Evolutionary conservation across 805 yeast genomes (phyloP), one percentile per base, ranked within the genome.

Genomic region (Pichia insulana): DNA sequence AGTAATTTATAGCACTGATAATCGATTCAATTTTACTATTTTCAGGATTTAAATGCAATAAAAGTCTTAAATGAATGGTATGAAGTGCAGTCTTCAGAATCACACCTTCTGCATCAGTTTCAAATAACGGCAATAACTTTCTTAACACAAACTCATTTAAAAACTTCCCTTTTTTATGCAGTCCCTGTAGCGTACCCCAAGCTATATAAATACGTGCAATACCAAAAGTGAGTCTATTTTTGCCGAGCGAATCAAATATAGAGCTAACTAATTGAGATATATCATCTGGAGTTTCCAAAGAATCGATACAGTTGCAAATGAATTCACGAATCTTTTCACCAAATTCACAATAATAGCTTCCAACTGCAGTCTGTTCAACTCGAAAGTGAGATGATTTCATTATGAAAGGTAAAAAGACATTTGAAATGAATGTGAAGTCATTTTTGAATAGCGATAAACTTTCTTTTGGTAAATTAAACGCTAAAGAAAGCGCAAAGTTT

Each of bases 191-290:
- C 11, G 85, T 48, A 5, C 92, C 94, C 25, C 65, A 56, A 1
- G 76, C 51, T 3, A 81, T 55, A 47, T 76, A 83, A 2, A 82
- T 69, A 57, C 83, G 74, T 0, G 87, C 76, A 3, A 88, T 86
- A 48, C 79, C 94, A 61, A 76, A 86, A 0, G 78, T 61, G 8
- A 72, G 69, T 35, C 71, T 69, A 17, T 68, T 55, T 8, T 68
- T 68, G 20, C 63, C 68, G 34, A 86, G 57, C 2, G 75, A 70
- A 10, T 59, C 59, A 26, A 84, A 57, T 1, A 72, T 27, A 3
- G 67, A 65, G 4, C 51, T 50, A 9, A 44, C 44, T 38, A 56
- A 41, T 4, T 22, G 27, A 0, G 52, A 26, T n/a, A 50, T 37
- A 28, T 51, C 57, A 0, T 40, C 34, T 0, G 32, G 16, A 0